Evolutionary conservation across 306 rosid species (phyloP), one percentile per base, ranked within the genome.

Genomic region (Lathyrus aphaca): DNA sequence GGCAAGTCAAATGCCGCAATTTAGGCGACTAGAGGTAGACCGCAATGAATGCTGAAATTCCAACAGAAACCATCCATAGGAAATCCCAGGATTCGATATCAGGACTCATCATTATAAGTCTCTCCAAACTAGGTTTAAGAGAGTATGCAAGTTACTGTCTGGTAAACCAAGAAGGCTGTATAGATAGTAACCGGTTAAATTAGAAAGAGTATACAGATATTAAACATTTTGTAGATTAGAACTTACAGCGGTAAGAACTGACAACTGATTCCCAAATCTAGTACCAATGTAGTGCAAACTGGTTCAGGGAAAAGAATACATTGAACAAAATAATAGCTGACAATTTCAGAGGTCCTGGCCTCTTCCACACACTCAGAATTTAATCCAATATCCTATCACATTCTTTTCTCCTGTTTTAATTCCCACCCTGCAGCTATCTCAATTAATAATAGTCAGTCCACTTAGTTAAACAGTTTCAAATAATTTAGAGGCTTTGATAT

Each of bases 81-180:
- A 21, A 71, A 17, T 70, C 68, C 48, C 40, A 72, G 64, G 66
- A 67, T 56, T 76, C 15, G 38, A 23, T 38, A 68, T 45, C 27
- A 51, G 48, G 54, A n/a, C n/a, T 46, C 75, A 51, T 40, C 19
- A 65, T 50, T 37, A 23, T 17, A 68, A 38, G 9, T 19, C 72
- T 30, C 50, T 63, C 48, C 44, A 49, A 51, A 27, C 37, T 43
- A 18, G 50, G 10, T 16, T 37, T 45, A 9, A 60, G 15, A 29
- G 46, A 23, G 12, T 29, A 56, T 14, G 21, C 37, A 69, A 55
- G 5, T 62, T 55, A 46, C 46, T 39, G 60, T 12, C 21, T 15
- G 11, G 50, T 57, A 43, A 58, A 60, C 38, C 54, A 58, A 29
- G 72, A 43, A 39, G 50, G 19, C 10, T 49, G 53, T n/a, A 19